Percentiles rank a stretch among this genome's conserved stretches.
phyloP scores from a whole-genome alignment of 2,329 filamentous ascomycete genomes.

The Clonostachys sp. region DNA sequence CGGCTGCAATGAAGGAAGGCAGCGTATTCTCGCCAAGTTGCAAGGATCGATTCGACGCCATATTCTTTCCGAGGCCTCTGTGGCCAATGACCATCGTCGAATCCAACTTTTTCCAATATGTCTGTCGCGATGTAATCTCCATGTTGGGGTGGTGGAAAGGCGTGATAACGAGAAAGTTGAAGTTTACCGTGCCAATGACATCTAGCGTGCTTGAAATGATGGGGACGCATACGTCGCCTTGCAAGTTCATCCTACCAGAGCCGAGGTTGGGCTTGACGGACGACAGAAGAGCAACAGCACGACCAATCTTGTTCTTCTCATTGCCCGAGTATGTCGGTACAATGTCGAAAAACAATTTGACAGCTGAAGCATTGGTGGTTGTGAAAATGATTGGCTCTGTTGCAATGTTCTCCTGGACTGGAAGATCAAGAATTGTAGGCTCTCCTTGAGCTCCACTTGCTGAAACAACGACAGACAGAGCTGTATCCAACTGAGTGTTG shows the following conservation, averaged over 20 bases:
- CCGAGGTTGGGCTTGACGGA: slow-evolving; percentile 81
- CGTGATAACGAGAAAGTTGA: slow-evolving; percentile 93
- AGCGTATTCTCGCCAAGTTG: slow-evolving; percentile 97
- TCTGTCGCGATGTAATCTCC: slow-evolving; percentile 84
- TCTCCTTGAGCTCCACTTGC: slow-evolving; percentile 83
- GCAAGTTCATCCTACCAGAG: slow-evolving; percentile 81
- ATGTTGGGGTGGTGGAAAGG: slow-evolving; percentile 93
- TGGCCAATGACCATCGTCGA: slow-evolving; percentile 79
- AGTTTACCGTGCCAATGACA: slow-evolving; percentile 90
- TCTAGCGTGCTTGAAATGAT: slow-evolving; percentile 83
- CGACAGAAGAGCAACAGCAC: slow-evolving; percentile 82
- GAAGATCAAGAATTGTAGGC: slow-evolving; percentile 83
- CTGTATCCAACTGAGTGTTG: slow-evolving; percentile 89
- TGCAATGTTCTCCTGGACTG: slow-evolving; percentile 87
- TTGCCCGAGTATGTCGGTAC: slow-evolving; percentile 92
- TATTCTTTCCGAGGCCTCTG: slow-evolving; percentile 84
- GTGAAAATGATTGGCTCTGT: slow-evolving; percentile 93
- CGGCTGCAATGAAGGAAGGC: slow-evolving; percentile 91
- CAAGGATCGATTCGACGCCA: slow-evolving; percentile 74
- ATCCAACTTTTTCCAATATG: slow-evolving; percentile 91
- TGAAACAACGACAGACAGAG: slow-evolving; percentile 84
- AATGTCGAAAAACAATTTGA: slow-evolving; percentile 90
- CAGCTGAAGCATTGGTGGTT: slow-evolving; percentile 69
- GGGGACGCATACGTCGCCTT: slow-evolving; percentile 88
- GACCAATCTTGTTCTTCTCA: slow-evolving; percentile 82